Evolutionary conservation across 176 grass and related monocot species (phyloP).

Genomic region (Phyllostachys edulis): DNA sequence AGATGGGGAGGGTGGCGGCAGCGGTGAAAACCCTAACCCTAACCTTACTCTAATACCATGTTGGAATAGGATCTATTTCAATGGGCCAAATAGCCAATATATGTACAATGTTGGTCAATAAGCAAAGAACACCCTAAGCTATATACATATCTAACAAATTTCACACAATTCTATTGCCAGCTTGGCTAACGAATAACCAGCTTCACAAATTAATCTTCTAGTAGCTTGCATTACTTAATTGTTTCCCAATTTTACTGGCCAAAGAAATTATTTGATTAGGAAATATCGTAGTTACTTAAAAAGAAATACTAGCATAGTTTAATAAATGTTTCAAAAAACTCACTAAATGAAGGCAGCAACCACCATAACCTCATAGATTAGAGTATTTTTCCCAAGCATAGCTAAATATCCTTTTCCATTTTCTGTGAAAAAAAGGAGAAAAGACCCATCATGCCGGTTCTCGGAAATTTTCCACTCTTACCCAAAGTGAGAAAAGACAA

Average conservation of each 20-base stretch:
- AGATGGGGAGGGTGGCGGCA: no score
- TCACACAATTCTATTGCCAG: not conserved
- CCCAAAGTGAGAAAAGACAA: slow-evolving; percentile 92
- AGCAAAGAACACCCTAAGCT: no score
- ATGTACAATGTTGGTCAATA: no score
- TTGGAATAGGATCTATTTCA: no score
- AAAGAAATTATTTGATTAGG: not conserved
- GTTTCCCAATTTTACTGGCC: slow-evolving; percentile 8
- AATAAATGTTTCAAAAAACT: slow-evolving; percentile 6
- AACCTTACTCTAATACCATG: no score
- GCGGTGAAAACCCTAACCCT: no score
- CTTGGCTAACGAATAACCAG: slow-evolving; percentile 6
- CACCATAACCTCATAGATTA: slow-evolving; percentile 84
- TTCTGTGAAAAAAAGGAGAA: slow-evolving; percentile 95
- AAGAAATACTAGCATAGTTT: not conserved
- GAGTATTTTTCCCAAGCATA: slow-evolving; percentile 80
- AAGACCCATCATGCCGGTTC: slow-evolving; percentile 86
- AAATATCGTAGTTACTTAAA: slow-evolving; percentile 2
- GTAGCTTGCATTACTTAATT: slow-evolving; percentile 5
- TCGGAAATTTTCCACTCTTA: slow-evolving; percentile 89
- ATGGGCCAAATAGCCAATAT: no score
- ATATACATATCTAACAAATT: not conserved
- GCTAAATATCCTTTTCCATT: slow-evolving; percentile 86
- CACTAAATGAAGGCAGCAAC: not conserved
- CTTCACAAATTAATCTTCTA: slow-evolving; percentile 26